A percentile compares a stretch with the other conserved stretches of the same genome.
phyloP scores from a whole-genome alignment of 345 rosid genomes.

The Corchorus capsularis region DNA sequence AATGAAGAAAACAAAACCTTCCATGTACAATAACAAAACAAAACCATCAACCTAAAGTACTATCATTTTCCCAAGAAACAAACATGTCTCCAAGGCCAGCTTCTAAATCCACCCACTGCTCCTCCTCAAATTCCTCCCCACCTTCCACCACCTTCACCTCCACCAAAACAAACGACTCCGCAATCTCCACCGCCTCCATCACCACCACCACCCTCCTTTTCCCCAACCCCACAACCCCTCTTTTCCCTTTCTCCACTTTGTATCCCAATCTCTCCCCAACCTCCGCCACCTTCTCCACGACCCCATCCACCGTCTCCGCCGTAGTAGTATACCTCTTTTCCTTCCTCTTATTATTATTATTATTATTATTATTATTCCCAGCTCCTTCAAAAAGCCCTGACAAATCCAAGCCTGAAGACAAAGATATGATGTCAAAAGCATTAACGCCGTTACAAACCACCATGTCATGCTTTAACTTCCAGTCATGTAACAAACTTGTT shows the following conservation, averaged over 20 bases:
- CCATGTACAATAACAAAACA: background rate
- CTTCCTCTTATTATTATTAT: slow-evolving; percentile 33
- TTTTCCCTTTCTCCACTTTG: slow-evolving; percentile 57
- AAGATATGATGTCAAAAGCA: slow-evolving; percentile 78
- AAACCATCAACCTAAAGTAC: slow-evolving; percentile 13
- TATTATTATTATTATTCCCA: slow-evolving; percentile 19
- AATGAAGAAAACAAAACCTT: background rate
- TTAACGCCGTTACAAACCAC: slow-evolving; percentile 27
- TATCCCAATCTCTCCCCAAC: slow-evolving; percentile 73
- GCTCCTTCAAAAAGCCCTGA: slow-evolving; percentile 62
- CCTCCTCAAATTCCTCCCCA: slow-evolving; percentile 50
- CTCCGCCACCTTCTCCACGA: slow-evolving; percentile 55
- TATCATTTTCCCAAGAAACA: slow-evolving; percentile 54
- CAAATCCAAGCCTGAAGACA: slow-evolving; percentile 68
- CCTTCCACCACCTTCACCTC: slow-evolving; percentile 57
- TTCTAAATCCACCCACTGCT: slow-evolving; percentile 63
- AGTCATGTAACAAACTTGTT: slow-evolving; percentile 19
- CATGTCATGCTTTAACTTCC: slow-evolving; percentile 24
- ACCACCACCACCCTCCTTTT: slow-evolving; percentile 53
- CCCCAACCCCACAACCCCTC: slow-evolving; percentile 57
- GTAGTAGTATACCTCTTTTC: slow-evolving; percentile 66
- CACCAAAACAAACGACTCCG: slow-evolving; percentile 51
- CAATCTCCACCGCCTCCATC: slow-evolving; percentile 54
- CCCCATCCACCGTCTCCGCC: slow-evolving; percentile 44
- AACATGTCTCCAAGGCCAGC: slow-evolving; percentile 64